Conservation (phyloP, 1,284 basidiomycete species). For the Boletellus dicymbophilus region DNA sequence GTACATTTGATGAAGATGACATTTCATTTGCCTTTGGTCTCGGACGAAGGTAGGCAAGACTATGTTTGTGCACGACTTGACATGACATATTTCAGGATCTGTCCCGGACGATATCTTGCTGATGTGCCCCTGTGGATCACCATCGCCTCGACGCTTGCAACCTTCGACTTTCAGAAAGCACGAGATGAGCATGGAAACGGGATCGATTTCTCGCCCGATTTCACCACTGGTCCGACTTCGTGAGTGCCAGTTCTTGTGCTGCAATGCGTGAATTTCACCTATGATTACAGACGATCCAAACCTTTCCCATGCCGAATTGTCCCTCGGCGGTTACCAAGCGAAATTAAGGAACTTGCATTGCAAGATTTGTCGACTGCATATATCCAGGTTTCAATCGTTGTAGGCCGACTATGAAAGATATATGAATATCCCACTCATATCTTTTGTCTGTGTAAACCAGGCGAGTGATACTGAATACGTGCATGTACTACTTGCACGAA, state of each 20-base stretch:
- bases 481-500: no score
- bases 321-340: slow-evolving; percentile 12
- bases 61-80: neutral
- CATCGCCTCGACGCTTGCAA: slow-evolving; percentile 24
- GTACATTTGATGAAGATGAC: slow-evolving; percentile 34
- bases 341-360: slow-evolving; percentile 10
- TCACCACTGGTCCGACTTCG: slow-evolving; percentile 13
- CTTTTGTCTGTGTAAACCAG: no score
- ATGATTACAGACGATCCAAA: slow-evolving; percentile 19
- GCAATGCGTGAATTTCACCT: neutral
- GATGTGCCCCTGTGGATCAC: slow-evolving; percentile 34
- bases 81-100: slow-evolving; percentile 10
- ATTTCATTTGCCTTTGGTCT: slow-evolving; percentile 43
- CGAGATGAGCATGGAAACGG: slow-evolving; percentile 22
- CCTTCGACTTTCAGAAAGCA: slow-evolving; percentile 22
- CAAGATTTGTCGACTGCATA: no score
- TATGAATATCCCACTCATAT: no score
- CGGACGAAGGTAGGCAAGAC: slow-evolving; percentile 38
- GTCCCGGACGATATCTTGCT: slow-evolving; percentile 41
- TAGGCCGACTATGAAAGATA: no score
- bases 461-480: no score
- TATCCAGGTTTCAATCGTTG: no score
- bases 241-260: slow-evolving; percentile 9
- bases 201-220: slow-evolving; percentile 21
- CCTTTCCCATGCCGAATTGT: slow-evolving; percentile 23